Evolutionary conservation across 208 protist genomes (phyloP), one percentile per base, ranked within the genome.

Genomic region (Trypanosoma vivax): DNA sequence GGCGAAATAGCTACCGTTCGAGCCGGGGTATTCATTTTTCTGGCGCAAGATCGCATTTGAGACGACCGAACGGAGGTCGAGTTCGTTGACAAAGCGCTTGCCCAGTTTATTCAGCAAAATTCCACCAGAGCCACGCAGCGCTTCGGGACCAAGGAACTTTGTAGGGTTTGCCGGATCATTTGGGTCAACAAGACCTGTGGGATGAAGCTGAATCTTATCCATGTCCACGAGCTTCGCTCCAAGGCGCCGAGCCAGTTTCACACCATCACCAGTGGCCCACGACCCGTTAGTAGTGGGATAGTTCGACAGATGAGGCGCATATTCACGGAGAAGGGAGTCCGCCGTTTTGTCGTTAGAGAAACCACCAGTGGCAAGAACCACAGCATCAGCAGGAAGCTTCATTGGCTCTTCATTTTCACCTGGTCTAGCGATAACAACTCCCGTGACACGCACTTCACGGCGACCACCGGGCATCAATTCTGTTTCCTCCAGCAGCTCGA

Each of bases 81-180:
- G 91, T 77, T 98, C 96, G 74, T 98, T 92, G 24, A 94, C 75
- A 64, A 98, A 98, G 28, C 94, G 76, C 53, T 86, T 61, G 25
- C 96, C 95, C 4, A 83, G 42, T 41, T 73, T 77, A 73, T 97
- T 96, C 41, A 98, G 29, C 24, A 98, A 72, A 11, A 98, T 65
- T 55, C 91, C 96, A 25, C 96, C 96, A 10, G 80, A 85, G 21
- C 92, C 97, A 41, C 97, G 86, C 38, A 98, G 73, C 14, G 95
- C 94, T 77, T 99, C 97, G 13, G 96, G 88, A 25, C 88, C 92
- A 33, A 99, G 86, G 64, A 91, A 95, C 75, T 98, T 97, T 38
- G 83, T 91, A 28, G 51, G 47, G 38, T 72, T 82, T 1, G 63
- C 41, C 0, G 95, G 96, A 29, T 98, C 75, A 39, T 80, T 83